Evolutionary conservation across 2,329 filamentous ascomycete genomes (phyloP).

Genomic region (Penicillium sp.): DNA sequence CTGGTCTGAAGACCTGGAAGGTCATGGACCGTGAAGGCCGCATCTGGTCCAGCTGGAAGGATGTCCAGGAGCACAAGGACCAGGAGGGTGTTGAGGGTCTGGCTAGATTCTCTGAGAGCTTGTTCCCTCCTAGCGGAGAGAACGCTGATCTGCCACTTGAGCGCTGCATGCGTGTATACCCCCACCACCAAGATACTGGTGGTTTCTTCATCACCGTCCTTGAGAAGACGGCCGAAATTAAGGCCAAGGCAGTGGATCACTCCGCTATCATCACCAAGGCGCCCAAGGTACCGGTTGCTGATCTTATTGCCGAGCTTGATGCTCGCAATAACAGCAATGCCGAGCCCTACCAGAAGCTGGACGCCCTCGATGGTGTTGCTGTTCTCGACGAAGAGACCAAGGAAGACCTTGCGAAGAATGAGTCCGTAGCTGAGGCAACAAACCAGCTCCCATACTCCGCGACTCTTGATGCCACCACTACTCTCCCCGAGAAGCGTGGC

Average conservation of each 20-base stretch:
- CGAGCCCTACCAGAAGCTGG: constrained; percentile 37
- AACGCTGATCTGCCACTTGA: constrained; percentile 71
- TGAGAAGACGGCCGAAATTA: constrained; percentile 87
- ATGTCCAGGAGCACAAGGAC: constrained; percentile 70
- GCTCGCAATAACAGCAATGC: constrained; percentile 31
- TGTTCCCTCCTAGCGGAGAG: constrained; percentile 72
- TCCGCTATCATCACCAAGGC: constrained; percentile 39
- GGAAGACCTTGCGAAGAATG: constrained; percentile 34
- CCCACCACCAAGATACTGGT: constrained; percentile 92
- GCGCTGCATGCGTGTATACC: constrained; percentile 89
- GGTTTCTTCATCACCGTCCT: constrained; percentile 97
- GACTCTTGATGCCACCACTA: constrained; percentile 26
- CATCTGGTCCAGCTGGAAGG: constrained; percentile 78
- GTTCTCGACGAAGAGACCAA: constrained; percentile 29
- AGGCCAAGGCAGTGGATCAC: constrained; percentile 66
- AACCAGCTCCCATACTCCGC: constrained; percentile 35
- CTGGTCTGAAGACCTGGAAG: constrained; percentile 80
- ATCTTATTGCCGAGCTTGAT: constrained; percentile 37
- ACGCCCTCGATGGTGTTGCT: constrained; percentile 42
- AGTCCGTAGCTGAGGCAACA: constrained; percentile 35
- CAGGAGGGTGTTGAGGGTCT: constrained; percentile 62
- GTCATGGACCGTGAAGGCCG: constrained; percentile 84
- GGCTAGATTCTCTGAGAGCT: constrained; percentile 70
- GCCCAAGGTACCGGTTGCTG: constrained; percentile 39
- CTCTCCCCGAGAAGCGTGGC: constrained; percentile 33